Evolutionary conservation across 306 rosid genomes (phyloP).

Genomic region (Rosa persica): DNA sequence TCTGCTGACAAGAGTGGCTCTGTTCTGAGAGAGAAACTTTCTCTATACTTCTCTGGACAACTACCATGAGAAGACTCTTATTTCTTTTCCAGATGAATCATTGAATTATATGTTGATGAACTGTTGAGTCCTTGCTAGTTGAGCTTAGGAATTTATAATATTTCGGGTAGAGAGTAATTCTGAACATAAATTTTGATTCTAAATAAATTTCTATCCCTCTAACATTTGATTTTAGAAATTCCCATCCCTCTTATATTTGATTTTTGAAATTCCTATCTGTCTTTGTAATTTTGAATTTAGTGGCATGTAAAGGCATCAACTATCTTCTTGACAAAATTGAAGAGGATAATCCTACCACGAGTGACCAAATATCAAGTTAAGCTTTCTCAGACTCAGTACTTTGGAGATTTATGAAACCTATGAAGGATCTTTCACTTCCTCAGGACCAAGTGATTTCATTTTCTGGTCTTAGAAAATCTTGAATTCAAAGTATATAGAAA

Average conservation of each 20-base stretch:
- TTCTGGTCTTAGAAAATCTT: not conserved
- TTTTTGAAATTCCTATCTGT: not conserved
- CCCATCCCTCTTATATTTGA: not conserved
- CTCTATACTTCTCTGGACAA: slow-evolving; percentile 50
- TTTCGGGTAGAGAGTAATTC: not conserved
- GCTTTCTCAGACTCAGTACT: not conserved
- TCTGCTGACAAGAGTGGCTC: slow-evolving; percentile 45
- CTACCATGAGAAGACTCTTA: slow-evolving; percentile 15
- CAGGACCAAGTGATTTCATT: not conserved
- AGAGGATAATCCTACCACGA: not conserved
- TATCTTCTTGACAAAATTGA: not conserved
- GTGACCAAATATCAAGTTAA: not conserved
- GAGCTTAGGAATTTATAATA: not conserved
- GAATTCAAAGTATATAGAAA: too few relatives aligned
- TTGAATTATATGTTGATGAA: slow-evolving; percentile 1
- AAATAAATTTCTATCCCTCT: not conserved
- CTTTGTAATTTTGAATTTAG: not conserved
- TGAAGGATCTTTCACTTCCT: not conserved
- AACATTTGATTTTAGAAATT: not conserved
- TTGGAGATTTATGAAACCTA: not conserved
- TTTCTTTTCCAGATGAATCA: not conserved
- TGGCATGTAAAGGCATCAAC: not conserved
- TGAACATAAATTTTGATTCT: not conserved
- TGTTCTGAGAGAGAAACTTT: slow-evolving; percentile 56
- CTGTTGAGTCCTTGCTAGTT: slow-evolving; percentile 11